These are phyloP conservation scores for Botrytis fabae DNA, from an alignment of 2,329 filamentous ascomycete species.

Conservation along the genomic window DNA sequence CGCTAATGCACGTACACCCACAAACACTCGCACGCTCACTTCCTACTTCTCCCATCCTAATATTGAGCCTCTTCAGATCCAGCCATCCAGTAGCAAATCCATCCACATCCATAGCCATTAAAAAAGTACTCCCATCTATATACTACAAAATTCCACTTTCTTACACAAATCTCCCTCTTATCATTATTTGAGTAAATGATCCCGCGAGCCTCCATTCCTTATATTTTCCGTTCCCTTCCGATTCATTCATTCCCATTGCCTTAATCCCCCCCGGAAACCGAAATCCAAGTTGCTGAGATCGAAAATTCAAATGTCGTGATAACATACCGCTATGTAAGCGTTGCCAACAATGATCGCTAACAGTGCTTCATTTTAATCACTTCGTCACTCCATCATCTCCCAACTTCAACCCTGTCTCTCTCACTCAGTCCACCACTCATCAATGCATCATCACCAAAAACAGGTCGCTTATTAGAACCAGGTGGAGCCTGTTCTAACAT, in stretches of 20 bases:
- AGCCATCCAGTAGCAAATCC: neutral
- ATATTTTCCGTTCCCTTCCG: neutral
- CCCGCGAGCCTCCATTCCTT: neutral
- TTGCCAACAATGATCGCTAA: neutral
- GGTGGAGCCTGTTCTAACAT: constrained; percentile 36
- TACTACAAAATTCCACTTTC: constrained; percentile 5
- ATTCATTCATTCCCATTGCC: too few species aligned
- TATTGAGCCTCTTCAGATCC: neutral
- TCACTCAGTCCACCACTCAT: constrained; percentile 38
- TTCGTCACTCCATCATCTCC: constrained; percentile 1
- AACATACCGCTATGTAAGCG: neutral
- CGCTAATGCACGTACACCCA: neutral
- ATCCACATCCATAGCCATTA: neutral
- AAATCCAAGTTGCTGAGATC: neutral
- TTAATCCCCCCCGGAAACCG: neutral
- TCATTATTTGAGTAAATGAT: neutral
- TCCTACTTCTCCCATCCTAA: neutral
- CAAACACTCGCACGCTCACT: neutral
- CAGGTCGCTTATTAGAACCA: constrained; percentile 30
- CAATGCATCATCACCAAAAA: constrained; percentile 31
- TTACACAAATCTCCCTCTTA: neutral
- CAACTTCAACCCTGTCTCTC: neutral
- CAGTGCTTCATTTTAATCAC: neutral
- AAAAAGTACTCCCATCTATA: constrained; percentile 2
- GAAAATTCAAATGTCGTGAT: constrained; percentile 1